Conservation (phyloP, 345 rosid genomes). For the Angophora floribunda region DNA sequence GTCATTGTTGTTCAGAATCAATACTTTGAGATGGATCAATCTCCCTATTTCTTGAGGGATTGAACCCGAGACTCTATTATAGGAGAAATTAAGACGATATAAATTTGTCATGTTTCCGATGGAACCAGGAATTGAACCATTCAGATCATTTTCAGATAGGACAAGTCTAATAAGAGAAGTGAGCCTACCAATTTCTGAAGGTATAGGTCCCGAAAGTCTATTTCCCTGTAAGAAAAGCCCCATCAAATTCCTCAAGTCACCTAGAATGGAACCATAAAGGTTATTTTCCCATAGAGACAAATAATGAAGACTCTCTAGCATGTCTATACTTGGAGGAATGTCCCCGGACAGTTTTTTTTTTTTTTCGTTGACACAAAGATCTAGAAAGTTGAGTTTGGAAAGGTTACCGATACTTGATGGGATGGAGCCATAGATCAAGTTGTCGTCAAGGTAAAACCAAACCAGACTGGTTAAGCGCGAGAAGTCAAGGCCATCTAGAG, state of each 20-base stretch:
- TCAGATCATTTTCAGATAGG: no score
- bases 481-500: neutral
- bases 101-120: no score
- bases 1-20: no score
- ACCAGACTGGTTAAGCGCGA: neutral
- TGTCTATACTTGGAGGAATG: neutral
- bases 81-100: rapidly evolving
- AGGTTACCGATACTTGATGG: neutral
- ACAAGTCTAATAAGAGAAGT: no score
- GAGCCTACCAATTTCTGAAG: no score
- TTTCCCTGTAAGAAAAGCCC: rapidly evolving
- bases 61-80: no score
- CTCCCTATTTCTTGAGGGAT: no score
- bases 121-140: no score
- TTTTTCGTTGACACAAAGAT: neutral
- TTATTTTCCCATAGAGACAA: neutral
- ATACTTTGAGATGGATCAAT: no score
- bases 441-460: neutral
- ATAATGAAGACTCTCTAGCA: rapidly evolving
- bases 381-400: neutral
- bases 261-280: neutral
- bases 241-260: neutral
- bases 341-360: neutral
- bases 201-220: neutral
- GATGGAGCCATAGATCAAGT: neutral